Percentiles rank a stretch among this genome's conserved stretches.
These are phyloP conservation scores for Cutaneotrichosporon sp. DNA, from an alignment of 1,284 basidiomycete genomes.

Conservation along the genomic window DNA sequence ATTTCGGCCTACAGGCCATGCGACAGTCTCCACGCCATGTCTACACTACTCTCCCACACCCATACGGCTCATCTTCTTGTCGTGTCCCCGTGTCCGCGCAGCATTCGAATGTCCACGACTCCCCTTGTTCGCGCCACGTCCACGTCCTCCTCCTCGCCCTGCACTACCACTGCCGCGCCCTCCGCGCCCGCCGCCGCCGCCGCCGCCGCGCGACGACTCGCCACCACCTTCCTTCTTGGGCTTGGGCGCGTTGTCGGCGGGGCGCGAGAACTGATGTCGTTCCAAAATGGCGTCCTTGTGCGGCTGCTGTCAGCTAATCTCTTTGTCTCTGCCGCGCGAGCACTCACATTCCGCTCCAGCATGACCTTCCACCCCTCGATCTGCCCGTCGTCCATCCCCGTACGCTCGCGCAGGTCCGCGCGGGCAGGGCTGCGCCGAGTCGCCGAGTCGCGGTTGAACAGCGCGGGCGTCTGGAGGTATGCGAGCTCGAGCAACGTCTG, in stretches of 20 bases:
- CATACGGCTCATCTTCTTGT: slow-evolving; percentile 52
- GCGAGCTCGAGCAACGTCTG: slow-evolving; percentile 71
- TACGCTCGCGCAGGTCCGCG: slow-evolving; percentile 64
- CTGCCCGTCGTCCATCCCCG: slow-evolving; percentile 68
- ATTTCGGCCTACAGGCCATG: background rate
- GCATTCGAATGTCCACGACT: slow-evolving; percentile 52
- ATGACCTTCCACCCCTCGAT: slow-evolving; percentile 85
- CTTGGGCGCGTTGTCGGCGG: background rate
- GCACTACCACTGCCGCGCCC: slow-evolving; percentile 34
- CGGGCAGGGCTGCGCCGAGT: slow-evolving; percentile 69
- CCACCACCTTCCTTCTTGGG: slow-evolving; percentile 6
- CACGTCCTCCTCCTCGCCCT: slow-evolving; percentile 36
- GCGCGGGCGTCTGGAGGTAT: slow-evolving; percentile 68
- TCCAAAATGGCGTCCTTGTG: slow-evolving; percentile 52
- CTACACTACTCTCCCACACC: slow-evolving; percentile 30
- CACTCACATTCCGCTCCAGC: slow-evolving; percentile 75
- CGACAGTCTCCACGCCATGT: background rate
- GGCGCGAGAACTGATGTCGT: slow-evolving; percentile 34
- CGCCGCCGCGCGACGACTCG: slow-evolving; percentile 11
- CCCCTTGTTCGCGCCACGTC: slow-evolving; percentile 42
- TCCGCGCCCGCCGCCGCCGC: slow-evolving; percentile 26
- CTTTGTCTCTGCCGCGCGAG: background rate
- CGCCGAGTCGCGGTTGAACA: slow-evolving; percentile 72
- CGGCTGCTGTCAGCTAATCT: slow-evolving; percentile 32
- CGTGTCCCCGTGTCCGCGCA: slow-evolving; percentile 50